Evolutionary conservation across 1,284 basidiomycete genomes (phyloP), one percentile per base, ranked within the genome.

Genomic region (Tausonia pullulans): DNA sequence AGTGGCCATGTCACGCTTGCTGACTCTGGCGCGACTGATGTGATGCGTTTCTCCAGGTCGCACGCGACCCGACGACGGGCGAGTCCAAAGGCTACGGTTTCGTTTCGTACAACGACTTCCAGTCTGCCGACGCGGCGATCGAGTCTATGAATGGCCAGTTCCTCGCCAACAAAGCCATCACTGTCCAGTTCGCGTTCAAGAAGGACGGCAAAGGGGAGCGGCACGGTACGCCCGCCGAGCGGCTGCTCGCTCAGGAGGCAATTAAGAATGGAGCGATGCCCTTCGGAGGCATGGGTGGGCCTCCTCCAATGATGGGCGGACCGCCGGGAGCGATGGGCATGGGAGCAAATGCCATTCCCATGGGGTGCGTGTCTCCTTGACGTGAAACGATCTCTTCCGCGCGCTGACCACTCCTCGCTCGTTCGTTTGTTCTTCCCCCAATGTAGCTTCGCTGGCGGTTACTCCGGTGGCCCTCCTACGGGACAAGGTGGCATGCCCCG

Each of bases 141-240:
- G 94, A 98, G 76, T 84, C 91, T 27, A 94, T 98, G 90, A 95
- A 97, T 72, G 85, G 86, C 58, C 95, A 98, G 73, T 97, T 92
- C 83, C 81, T 98, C 57, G 93, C 95, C 86, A 98, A 98, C 81
- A 96, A 96, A 77, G 88, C 93, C 66, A 90, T 98, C 73, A 87
- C 87, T 14, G 93, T 97, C 13, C 91, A 95, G 75, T 98, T 96
- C 74, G 95, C 95, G 4, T 95, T 97, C 82, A 98, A 98, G 77
- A 98, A 98, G 79, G 96, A 98, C 72, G 91, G 90, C 63, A 97
- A 98, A 76, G 93, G 94, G 67, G 95, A 98, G 76, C 84, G 94
- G 14, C 96, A 98, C 72, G 96, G 95, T 49, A 96, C 94, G 4
- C 81, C 88, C 27, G 94, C 96, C 2, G 95, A 98, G 78, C 86